Base-by-base conservation (phyloP, 169 alveolate species). In the Cyclospora cayetanensis region DNA sequence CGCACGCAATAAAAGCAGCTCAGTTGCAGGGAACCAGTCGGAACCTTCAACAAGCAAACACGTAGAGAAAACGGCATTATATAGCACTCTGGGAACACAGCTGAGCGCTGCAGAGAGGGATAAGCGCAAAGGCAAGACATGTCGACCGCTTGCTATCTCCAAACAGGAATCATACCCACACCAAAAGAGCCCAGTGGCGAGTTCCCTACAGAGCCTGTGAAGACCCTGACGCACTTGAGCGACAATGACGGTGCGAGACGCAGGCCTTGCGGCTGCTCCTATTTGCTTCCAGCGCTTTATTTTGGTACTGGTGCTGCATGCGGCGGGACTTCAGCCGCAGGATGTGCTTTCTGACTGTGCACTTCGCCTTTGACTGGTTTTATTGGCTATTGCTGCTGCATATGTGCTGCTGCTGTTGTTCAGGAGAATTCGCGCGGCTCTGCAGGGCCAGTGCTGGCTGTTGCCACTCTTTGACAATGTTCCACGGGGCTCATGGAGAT, bases 1-100 rank as follows among this genome's bases (percentile, higher is more conserved):
- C 37, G 74, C 74, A 9, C 60, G 79, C 27, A 93, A 85, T 34
- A 72, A 83, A 34, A 52, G 94, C 31, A 83, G 65, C 22, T 70
- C 89, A 31, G 87, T 83, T 9, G 94, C 60, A 15, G 74, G 53
- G 52, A 91, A 93, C 11, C 74, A 80, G 52, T 60, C 87, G n/a
- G n/a, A n/a, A 11, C 92, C 91, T 3, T 88, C 87, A 37, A 15
- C 60, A 46, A 15, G 7, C 15, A 46, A 15, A 15, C 60, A 46
- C 60, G 15, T 46, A 46, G 60, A 46, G 60, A 46, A 46, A 15
- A 46, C 7, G 60, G 60, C 7, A 46, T 15, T 11, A 15, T 7
- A 15, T 46, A 46, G 60, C 60, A 15, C n/a, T 46, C 15, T 11
- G 60, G 15, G 60, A 46, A 7, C 60, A 46, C n/a, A 7, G 60